phyloP scores from a whole-genome alignment of 1,284 basidiomycete genomes.

The Xanthoconium separans region DNA sequence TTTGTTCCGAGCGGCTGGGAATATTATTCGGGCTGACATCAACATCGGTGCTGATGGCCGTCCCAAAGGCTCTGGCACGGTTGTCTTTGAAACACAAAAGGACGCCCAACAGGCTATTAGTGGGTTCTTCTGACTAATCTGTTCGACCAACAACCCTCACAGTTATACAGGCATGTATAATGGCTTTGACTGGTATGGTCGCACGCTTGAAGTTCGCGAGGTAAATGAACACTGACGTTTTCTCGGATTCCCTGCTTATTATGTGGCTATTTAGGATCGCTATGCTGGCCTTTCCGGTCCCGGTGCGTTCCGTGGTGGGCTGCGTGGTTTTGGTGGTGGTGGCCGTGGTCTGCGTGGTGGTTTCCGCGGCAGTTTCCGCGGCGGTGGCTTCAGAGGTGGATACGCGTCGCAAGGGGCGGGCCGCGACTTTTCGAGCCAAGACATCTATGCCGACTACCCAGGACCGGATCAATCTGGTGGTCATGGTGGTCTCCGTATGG shows the following conservation, averaged over 20 bases:
- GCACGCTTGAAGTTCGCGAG: slow-evolving; percentile 89
- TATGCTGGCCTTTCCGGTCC: slow-evolving; percentile 78
- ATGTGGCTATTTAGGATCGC: slow-evolving; percentile 62
- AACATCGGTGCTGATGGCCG: slow-evolving; percentile 90
- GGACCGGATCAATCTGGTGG: slow-evolving; percentile 69
- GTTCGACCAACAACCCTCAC: slow-evolving; percentile 5
- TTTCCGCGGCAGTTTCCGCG: slow-evolving; percentile 61
- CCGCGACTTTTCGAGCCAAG: slow-evolving; percentile 74
- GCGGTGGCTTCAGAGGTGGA: slow-evolving; percentile 52
- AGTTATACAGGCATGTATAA: slow-evolving; percentile 78
- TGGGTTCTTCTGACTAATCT: slow-evolving; percentile 38
- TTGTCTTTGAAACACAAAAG: slow-evolving; percentile 89
- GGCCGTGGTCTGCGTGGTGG: slow-evolving; percentile 44
- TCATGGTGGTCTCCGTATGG: slow-evolving; percentile 48
- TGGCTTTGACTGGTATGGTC: slow-evolving; percentile 93
- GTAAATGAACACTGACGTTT: slow-evolving; percentile 40
- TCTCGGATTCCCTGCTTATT: slow-evolving; percentile 1
- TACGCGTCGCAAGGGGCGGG: slow-evolving; percentile 54
- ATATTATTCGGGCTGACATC: slow-evolving; percentile 92
- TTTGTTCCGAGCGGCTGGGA: slow-evolving; percentile 91
- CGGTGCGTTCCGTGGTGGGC: slow-evolving; percentile 64
- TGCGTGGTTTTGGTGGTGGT: slow-evolving; percentile 44
- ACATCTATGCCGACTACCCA: slow-evolving; percentile 80
- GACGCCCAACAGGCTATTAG: slow-evolving; percentile 91
- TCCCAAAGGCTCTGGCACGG: slow-evolving; percentile 93